phyloP scores from a whole-genome alignment of 306 rosid species.

The Ceratonia siliqua region DNA sequence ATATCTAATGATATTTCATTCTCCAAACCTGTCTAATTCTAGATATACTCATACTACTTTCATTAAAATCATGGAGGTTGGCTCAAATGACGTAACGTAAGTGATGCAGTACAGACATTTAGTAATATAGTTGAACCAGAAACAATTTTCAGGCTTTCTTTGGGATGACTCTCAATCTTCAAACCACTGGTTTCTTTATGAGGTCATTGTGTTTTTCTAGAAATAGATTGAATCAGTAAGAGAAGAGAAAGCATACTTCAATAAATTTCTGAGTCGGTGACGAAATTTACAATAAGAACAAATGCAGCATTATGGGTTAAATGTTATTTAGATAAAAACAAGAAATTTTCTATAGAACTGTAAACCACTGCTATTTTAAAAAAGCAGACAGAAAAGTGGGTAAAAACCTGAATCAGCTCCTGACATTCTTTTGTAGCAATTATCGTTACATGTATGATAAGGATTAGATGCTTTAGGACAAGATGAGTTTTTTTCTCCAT shows the following conservation, averaged over 20 bases:
- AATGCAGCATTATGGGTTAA: neutral
- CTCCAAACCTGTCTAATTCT: neutral
- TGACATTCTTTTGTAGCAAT: conserved; percentile 44
- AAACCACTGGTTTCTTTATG: neutral
- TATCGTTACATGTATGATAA: conserved; percentile 56
- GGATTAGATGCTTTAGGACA: conserved; percentile 74
- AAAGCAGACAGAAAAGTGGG: conserved; percentile 17
- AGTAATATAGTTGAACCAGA: too few relatives aligned
- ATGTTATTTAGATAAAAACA: neutral
- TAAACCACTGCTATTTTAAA: neutral
- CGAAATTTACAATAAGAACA: neutral
- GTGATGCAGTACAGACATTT: neutral
- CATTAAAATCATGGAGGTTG: neutral
- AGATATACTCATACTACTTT: neutral
- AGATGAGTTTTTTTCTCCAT: conserved; percentile 46
- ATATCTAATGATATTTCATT: neutral
- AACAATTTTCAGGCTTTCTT: neutral
- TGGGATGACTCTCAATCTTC: neutral
- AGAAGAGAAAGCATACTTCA: too few relatives aligned
- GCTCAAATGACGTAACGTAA: neutral
- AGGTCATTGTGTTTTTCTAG: too few relatives aligned
- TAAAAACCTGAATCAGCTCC: conserved; percentile 56
- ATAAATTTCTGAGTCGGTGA: too few relatives aligned
- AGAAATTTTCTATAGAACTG: neutral
- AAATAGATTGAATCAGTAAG: too few relatives aligned